Evolutionary conservation across 2,329 filamentous ascomycete genomes (phyloP).

Genomic region (Neofusicoccum sp.): DNA sequence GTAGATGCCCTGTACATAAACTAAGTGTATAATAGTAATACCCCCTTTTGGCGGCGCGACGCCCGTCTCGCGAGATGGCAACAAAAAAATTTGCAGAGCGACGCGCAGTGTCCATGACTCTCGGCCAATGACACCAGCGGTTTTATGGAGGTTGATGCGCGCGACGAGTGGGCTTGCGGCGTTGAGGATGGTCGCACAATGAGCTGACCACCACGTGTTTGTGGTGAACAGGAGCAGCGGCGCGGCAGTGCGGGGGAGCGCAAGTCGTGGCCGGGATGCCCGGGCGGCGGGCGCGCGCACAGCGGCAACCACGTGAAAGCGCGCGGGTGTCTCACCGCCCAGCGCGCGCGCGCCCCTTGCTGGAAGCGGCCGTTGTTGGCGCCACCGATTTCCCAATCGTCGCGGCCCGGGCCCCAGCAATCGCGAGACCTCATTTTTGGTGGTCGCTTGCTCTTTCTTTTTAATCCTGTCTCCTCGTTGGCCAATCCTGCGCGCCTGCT

Average conservation of each 20-base stretch:
- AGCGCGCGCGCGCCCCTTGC: neutral
- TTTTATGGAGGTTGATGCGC: neutral
- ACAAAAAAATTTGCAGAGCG: neutral
- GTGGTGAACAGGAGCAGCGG: neutral
- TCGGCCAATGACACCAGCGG: neutral
- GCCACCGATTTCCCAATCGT: constrained; percentile 14
- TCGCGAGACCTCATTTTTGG: constrained; percentile 13
- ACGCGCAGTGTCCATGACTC: neutral
- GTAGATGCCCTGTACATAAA: constrained; percentile 4
- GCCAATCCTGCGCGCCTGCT: neutral
- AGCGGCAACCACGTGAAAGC: constrained; percentile 15
- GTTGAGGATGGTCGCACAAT: constrained; percentile 14
- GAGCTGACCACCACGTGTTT: constrained; percentile 18
- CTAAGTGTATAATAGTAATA: constrained; percentile 14
- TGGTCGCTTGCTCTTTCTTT: neutral
- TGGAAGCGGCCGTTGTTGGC: neutral
- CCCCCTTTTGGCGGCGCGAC: neutral
- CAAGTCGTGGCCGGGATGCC: neutral
- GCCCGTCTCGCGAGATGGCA: neutral
- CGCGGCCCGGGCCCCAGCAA: constrained; percentile 2
- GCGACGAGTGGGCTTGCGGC: constrained; percentile 1
- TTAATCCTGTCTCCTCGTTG: neutral
- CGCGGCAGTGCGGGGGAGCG: neutral
- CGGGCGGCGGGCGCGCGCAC: neutral
- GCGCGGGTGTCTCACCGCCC: constrained; percentile 5